These are phyloP conservation scores for Paraleonurus japonicus DNA, from an alignment of 257 asterid genomes.

Conservation along the genomic window DNA sequence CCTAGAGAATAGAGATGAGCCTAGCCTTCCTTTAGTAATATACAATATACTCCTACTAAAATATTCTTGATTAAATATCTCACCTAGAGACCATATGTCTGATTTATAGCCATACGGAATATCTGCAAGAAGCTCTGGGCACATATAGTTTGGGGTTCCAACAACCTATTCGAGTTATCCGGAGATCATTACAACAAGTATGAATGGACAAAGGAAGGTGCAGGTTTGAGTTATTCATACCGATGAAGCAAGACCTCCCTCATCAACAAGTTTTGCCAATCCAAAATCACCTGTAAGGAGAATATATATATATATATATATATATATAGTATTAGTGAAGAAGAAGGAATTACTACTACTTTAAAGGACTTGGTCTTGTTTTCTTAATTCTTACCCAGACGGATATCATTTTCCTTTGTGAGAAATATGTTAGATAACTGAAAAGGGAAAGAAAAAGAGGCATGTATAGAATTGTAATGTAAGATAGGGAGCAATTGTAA, in stretches of 20 bases:
- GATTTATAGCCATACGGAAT: constrained; percentile 94
- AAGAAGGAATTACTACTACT: no score
- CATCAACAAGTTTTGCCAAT: constrained; percentile 74
- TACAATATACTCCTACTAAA: neutral
- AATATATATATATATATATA: no score
- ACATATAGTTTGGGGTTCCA: constrained; percentile 89
- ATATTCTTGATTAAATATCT: constrained; percentile 2
- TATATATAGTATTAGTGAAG: no score
- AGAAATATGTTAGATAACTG: constrained; percentile 85
- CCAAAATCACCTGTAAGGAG: constrained; percentile 82
- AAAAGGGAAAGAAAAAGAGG: constrained; percentile 14
- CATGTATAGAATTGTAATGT: no score
- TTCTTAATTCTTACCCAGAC: no score
- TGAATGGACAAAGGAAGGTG: no score
- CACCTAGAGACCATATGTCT: constrained; percentile 96
- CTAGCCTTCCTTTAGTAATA: neutral
- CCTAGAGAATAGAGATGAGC: no score
- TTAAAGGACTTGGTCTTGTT: no score
- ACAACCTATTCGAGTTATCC: constrained; percentile 49
- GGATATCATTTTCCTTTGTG: constrained; percentile 78
- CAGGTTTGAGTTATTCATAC: constrained; percentile 37
- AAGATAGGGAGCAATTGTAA: no score
- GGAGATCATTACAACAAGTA: neutral
- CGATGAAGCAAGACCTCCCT: constrained; percentile 75
- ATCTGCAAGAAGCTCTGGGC: constrained; percentile 91